Evolutionary conservation across 2,329 filamentous ascomycete species (phyloP).

Genomic region (Graphilbum sp.): DNA sequence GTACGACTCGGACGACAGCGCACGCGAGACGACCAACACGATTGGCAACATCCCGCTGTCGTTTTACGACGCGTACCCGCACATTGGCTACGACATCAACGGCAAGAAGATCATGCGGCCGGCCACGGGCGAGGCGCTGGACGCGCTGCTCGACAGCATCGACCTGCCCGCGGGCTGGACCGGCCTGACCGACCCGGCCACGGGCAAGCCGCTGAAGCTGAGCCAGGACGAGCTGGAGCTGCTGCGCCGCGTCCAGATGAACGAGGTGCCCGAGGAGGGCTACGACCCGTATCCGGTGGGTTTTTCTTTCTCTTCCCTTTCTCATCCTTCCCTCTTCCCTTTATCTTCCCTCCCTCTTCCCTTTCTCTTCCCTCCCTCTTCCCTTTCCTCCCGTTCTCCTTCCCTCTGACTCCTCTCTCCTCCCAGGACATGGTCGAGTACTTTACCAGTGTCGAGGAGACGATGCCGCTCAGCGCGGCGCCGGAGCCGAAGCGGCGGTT

Average conservation of each 20-base stretch:
- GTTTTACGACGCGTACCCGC: slow-evolving; percentile 95
- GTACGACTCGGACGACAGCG: slow-evolving; percentile 90
- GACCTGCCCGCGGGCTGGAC: slow-evolving; percentile 97
- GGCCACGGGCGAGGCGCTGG: slow-evolving; percentile 81
- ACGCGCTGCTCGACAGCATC: slow-evolving; percentile 88
- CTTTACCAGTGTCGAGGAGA: slow-evolving; percentile 79
- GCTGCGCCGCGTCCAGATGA: slow-evolving; percentile 73
- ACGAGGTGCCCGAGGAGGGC: slow-evolving; percentile 71
- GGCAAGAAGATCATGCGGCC: slow-evolving; percentile 96
- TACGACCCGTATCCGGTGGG: slow-evolving; percentile 78
- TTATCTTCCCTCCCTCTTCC: slow-evolving; percentile 3
- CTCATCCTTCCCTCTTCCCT: not conserved
- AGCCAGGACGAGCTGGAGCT: slow-evolving; percentile 80
- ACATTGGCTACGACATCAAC: slow-evolving; percentile 98
- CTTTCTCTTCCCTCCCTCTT: no score
- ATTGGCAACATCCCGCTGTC: slow-evolving; percentile 88
- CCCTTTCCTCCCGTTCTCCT: not conserved
- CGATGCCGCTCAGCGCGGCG: slow-evolving; percentile 87
- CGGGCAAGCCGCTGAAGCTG: slow-evolving; percentile 80
- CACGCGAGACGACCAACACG: slow-evolving; percentile 64
- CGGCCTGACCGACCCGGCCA: slow-evolving; percentile 81
- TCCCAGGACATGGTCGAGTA: slow-evolving; percentile 69
- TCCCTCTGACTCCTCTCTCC: not conserved
- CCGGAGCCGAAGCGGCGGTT: slow-evolving; percentile 94
- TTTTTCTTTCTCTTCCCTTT: not conserved